Conservation (phyloP, 306 rosid species). For the Malus sieversii region DNA sequence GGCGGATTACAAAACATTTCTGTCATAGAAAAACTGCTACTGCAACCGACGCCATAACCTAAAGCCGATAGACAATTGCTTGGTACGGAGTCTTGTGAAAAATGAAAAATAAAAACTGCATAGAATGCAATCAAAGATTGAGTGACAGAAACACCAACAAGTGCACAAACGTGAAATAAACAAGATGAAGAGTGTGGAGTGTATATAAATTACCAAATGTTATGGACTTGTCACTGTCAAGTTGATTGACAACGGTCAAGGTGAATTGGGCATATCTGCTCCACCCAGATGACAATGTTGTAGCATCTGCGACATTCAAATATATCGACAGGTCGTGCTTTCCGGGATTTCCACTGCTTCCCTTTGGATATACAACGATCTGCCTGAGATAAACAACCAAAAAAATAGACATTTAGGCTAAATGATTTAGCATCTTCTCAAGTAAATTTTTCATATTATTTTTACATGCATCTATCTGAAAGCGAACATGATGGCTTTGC, state of each 20-base stretch:
- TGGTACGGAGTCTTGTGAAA: too few relatives aligned
- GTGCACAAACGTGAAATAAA: background rate
- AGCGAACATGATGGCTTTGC: too few relatives aligned
- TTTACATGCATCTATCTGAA: too few relatives aligned
- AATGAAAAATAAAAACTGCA: too few relatives aligned
- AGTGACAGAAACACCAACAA: background rate
- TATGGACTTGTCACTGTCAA: background rate
- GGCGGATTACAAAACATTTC: background rate
- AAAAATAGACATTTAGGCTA: too few relatives aligned
- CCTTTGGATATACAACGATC: slow-evolving; percentile 5
- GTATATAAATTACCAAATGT: background rate
- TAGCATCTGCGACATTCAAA: slow-evolving; percentile 5
- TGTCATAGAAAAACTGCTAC: background rate
- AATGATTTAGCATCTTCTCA: too few relatives aligned
- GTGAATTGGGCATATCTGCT: slow-evolving; percentile 7
- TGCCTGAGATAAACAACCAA: background rate
- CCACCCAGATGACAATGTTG: slow-evolving; percentile 6
- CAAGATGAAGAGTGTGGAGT: background rate
- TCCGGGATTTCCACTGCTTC: slow-evolving; percentile 1
- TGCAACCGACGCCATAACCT: background rate
- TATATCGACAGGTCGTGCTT: slow-evolving; percentile 9
- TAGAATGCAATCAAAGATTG: too few relatives aligned
- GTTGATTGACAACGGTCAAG: slow-evolving; percentile 12
- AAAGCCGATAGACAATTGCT: too few relatives aligned
- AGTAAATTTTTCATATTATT: too few relatives aligned